phyloP scores from a whole-genome alignment of 2,329 filamentous ascomycete genomes.

The Pseudogymnoascus sp. region DNA sequence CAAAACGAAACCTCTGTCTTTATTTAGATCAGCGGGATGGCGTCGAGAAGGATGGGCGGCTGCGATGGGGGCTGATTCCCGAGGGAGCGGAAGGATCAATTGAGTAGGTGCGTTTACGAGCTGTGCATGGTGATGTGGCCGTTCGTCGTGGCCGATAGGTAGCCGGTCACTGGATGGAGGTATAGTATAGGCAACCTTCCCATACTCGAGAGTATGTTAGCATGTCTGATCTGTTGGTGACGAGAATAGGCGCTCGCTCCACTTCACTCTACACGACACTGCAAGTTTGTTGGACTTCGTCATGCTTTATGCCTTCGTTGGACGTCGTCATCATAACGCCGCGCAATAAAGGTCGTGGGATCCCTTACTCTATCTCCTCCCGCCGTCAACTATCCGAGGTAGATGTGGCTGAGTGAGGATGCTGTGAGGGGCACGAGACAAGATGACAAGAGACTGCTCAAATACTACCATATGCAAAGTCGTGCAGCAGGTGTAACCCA shows the following conservation, averaged over 20 bases:
- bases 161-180: background rate
- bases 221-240: background rate
- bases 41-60: background rate
- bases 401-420: background rate
- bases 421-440: background rate
- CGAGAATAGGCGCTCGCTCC: background rate
- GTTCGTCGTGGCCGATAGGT: background rate
- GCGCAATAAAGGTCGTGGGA: background rate
- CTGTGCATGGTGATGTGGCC: background rate
- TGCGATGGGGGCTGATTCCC: background rate
- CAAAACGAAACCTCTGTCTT: background rate
- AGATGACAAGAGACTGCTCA: background rate
- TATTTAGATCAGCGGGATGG: background rate
- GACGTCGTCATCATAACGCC: background rate
- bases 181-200: background rate
- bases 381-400: background rate
- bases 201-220: background rate
- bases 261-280: background rate
- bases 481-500: background rate
- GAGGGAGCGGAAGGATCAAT: background rate
- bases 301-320: background rate
- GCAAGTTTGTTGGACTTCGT: background rate
- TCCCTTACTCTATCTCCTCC: background rate
- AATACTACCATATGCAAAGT: conserved; percentile 3
- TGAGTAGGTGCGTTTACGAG: background rate